Evolutionary conservation across 2,329 filamentous ascomycete genomes (phyloP).

Genomic region (Nemania abortiva): DNA sequence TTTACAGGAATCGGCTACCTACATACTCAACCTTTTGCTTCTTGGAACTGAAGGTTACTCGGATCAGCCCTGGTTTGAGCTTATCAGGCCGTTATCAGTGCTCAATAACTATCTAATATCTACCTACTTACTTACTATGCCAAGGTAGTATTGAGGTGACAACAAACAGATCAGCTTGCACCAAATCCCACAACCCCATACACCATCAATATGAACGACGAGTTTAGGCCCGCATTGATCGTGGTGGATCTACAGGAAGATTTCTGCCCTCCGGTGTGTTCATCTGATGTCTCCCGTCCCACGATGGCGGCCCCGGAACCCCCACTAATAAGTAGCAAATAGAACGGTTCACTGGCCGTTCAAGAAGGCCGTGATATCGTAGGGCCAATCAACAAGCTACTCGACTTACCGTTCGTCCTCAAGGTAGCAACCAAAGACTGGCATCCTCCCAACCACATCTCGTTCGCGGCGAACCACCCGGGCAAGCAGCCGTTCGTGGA

Average conservation of each 20-base stretch:
- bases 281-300: conserved; percentile 1
- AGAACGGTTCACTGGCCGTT: conserved; percentile 91
- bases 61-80: neutral
- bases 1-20: neutral
- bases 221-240: conserved; percentile 67
- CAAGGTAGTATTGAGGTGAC: neutral
- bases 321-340: conserved; percentile 40
- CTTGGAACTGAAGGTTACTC: neutral
- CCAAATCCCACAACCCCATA: neutral
- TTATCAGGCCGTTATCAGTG: conserved; percentile 22
- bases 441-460: conserved; percentile 86
- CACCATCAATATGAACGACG: conserved; percentile 41
- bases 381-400: conserved; percentile 78
- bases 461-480: conserved; percentile 85
- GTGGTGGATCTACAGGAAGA: conserved; percentile 94
- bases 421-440: conserved; percentile 93
- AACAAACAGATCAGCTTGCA: neutral
- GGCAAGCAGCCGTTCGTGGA: conserved; percentile 76
- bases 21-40: neutral
- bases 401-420: conserved; percentile 76
- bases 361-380: conserved; percentile 76
- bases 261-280: conserved; percentile 87
- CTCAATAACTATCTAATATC: too few species aligned
- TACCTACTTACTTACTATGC: neutral
- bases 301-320: neutral